Base-by-base conservation (phyloP, 805 yeast genomes). In the Lipomyces orientalis region DNA sequence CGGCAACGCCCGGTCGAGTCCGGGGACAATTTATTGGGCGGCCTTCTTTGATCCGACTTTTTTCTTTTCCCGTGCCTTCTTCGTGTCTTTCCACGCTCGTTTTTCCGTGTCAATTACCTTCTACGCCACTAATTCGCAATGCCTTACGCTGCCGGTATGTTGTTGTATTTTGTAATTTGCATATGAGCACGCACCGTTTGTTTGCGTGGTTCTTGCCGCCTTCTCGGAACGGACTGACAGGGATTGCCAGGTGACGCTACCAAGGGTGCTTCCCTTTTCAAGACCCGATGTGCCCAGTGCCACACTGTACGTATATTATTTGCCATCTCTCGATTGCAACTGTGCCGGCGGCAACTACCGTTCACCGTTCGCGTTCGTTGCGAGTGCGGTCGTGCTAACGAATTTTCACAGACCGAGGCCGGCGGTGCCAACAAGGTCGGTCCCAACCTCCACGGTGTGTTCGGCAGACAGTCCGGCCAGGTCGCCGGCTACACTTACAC, bases 401-500 rank as follows among this genome's bases (percentile, higher is more conserved):
- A 63, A 49, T 29, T 31, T 33, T 22, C 22, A 46, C 54, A 70
- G 73, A 61, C 64, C 74, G 98, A 94, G 82, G 86, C 84, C 71
- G 97, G 97, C 79, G 98, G 97, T 73, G 94, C 98, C 76, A 88
- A 94, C 90, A 95, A 95, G 87, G 98, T 94, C 78, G 99, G 99
- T 82, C 99, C 99, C 80, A 95, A 94, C 84, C 89, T 95, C 81
- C 90, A 91, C 84, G 99, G 98, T 83, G 84, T 95, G 75, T 85
- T 95, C 73, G 96, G 96, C 79, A 92, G 99, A 86, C 81, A 84
- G 75, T 90, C 98, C 62, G 99, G 99, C 82, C 82, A 85, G 79
- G 97, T 97, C 78, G 89, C 82, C 67, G 99, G 98, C 74, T 95
- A 84, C 88, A 89, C 97, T 62, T 95, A 91, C 88, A 93, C 98